Evolutionary conservation across 129 eudicot species (phyloP).

Genomic region (Lactuca sativa): DNA sequence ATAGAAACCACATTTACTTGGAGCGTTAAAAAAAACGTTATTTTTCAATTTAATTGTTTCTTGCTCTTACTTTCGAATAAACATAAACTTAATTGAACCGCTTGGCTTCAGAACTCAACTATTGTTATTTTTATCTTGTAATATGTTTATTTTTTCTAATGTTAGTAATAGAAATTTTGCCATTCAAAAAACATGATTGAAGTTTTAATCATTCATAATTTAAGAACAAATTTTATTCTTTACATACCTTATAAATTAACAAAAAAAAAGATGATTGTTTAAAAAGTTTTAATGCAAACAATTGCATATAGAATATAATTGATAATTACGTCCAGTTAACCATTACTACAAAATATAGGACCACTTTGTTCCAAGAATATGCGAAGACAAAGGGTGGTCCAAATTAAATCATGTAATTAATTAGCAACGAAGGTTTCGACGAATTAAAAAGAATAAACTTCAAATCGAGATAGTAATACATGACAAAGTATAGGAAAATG

Average conservation of each 20-base stretch:
- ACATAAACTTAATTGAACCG: no score
- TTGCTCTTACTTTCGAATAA: no score
- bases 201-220: not conserved
- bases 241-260: slow-evolving; percentile 21
- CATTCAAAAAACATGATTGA: no score
- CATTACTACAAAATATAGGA: slow-evolving; percentile 5
- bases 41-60: no score
- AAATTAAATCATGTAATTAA: slow-evolving; percentile 11
- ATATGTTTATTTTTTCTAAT: no score
- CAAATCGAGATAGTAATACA: not conserved
- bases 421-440: slow-evolving; percentile 8
- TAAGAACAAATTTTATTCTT: slow-evolving; percentile 5
- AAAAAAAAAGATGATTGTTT: not conserved
- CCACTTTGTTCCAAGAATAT: slow-evolving; percentile 22
- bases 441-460: not conserved
- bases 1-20: no score
- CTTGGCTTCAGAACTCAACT: no score
- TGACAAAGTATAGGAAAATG: not conserved
- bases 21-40: no score
- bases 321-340: not conserved
- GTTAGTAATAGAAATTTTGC: no score
- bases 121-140: no score
- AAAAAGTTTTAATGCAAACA: not conserved
- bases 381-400: slow-evolving; percentile 17
- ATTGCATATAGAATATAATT: not conserved